phyloP scores from a whole-genome alignment of 345 rosid species.

The Luvunga scandens region DNA sequence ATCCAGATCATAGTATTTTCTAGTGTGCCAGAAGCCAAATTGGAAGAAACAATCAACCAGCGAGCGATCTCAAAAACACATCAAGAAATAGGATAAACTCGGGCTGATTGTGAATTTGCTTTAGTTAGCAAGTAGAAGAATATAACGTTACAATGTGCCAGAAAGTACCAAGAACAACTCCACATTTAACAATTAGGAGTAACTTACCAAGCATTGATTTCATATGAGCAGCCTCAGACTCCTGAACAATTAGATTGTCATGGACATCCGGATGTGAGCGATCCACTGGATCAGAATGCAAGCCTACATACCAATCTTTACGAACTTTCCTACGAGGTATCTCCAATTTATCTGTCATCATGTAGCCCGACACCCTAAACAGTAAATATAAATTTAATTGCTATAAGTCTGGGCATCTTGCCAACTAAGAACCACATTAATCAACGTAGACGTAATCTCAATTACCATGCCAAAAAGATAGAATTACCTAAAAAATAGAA shows the following conservation, averaged over 20 bases:
- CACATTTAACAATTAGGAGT: constrained; percentile 4
- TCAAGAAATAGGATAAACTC: not conserved
- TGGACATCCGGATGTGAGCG: constrained; percentile 92
- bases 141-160: not conserved
- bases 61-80: not conserved
- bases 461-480: not conserved
- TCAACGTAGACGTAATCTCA: not conserved
- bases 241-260: constrained; percentile 58
- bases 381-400: constrained; percentile 7
- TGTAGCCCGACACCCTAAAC: constrained; percentile 85
- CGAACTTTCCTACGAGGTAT: constrained; percentile 85
- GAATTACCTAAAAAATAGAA: constrained; percentile 85
- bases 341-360: constrained; percentile 91
- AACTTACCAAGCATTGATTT: constrained; percentile 57
- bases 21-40: not conserved
- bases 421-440: constrained; percentile 3
- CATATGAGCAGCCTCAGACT: constrained; percentile 69
- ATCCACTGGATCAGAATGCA: constrained; percentile 86
- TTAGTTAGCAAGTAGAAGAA: constrained; percentile 3
- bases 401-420: constrained; percentile 3
- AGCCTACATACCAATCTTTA: constrained; percentile 91
- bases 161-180: not conserved
- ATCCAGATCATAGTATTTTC: not conserved
- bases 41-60: not conserved
- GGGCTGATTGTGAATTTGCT: not conserved